Percentiles rank a stretch among this genome's conserved stretches.
These are phyloP conservation scores for Eucalyptus microcorys DNA, from an alignment of 345 rosid species.

Conservation along the genomic window DNA sequence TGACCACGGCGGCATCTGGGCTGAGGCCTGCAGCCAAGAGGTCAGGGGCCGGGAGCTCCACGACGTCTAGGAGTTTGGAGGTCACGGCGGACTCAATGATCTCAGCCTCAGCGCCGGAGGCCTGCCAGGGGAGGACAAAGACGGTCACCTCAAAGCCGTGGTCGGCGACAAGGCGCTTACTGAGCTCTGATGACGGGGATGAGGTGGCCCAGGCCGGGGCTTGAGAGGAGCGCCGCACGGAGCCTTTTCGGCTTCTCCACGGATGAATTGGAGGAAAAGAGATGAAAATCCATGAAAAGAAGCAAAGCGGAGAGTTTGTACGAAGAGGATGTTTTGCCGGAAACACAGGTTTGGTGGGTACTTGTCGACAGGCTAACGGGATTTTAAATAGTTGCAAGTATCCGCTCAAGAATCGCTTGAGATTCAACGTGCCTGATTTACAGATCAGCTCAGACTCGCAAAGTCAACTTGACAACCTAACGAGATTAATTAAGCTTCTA, in stretches of 20 bases:
- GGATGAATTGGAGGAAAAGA: not conserved
- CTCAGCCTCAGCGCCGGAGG: constrained; percentile 10
- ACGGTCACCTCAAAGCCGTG: constrained; percentile 24
- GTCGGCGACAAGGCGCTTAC: constrained; percentile 17
- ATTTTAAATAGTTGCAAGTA: not conserved
- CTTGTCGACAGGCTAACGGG: not conserved
- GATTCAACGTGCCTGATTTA: too few relatives aligned
- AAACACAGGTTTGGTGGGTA: not conserved
- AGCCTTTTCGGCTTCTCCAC: not conserved
- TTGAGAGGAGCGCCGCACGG: not conserved
- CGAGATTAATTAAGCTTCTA: too few relatives aligned
- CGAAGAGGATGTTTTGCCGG: not conserved
- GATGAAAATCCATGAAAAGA: not conserved
- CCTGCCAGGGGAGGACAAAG: constrained; percentile 4
- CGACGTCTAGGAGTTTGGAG: constrained; percentile 1
- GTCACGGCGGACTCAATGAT: not conserved
- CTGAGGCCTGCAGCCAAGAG: constrained; percentile 5
- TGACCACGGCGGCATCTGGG: constrained; percentile 5
- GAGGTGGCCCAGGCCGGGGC: not conserved
- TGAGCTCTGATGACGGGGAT: not conserved
- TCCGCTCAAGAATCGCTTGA: too few relatives aligned
- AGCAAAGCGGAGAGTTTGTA: not conserved
- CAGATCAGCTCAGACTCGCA: not conserved
- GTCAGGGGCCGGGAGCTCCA: constrained; percentile 15
- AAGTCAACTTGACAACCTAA: constrained; percentile 5